A percentile compares a stretch with the other conserved stretches of the same genome.
Evolutionary conservation across 2,329 filamentous ascomycete species (phyloP).

Genomic region (Ceratocystis eucalypticola): DNA sequence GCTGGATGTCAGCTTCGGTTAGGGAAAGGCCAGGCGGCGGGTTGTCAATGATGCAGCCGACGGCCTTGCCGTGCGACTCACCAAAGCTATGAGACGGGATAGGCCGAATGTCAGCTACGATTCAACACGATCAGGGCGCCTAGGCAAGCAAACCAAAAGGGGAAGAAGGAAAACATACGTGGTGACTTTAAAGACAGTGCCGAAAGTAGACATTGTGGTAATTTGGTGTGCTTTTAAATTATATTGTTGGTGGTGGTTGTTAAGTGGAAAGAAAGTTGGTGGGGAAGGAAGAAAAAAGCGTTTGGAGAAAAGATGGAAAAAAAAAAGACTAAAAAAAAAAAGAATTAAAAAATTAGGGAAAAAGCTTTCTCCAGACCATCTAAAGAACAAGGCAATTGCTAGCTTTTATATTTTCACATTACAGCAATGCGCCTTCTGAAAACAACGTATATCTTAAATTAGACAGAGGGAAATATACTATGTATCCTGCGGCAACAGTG

Average conservation of each 20-base stretch:
- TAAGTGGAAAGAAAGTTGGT: conserved; percentile 13
- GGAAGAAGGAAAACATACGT: conserved; percentile 43
- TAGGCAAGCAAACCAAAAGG: conserved; percentile 18
- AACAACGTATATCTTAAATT: background rate
- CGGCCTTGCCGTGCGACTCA: conserved; percentile 74
- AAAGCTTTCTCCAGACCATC: conserved; percentile 8
- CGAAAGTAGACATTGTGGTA: conserved; percentile 70
- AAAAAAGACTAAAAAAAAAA: background rate
- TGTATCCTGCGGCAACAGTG: no score
- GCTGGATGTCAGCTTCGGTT: conserved; percentile 78
- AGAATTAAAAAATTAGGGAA: conserved; percentile 4
- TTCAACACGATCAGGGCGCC: background rate
- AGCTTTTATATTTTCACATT: conserved; percentile 1
- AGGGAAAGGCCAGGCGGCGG: conserved; percentile 78
- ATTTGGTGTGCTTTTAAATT: background rate
- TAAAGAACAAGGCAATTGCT: background rate
- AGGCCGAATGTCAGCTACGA: conserved; percentile 7
- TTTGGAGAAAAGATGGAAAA: background rate
- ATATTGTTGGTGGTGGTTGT: conserved; percentile 16
- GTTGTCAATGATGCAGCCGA: conserved; percentile 91
- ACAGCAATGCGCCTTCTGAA: background rate
- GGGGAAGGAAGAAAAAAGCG: conserved; percentile 17
- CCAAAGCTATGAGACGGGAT: conserved; percentile 30
- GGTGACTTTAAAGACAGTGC: conserved; percentile 66
- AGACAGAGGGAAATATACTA: background rate